Evolutionary conservation across 1,284 basidiomycete species (phyloP), one percentile per base, ranked within the genome.

Genomic region (Blastosporella zonata): DNA sequence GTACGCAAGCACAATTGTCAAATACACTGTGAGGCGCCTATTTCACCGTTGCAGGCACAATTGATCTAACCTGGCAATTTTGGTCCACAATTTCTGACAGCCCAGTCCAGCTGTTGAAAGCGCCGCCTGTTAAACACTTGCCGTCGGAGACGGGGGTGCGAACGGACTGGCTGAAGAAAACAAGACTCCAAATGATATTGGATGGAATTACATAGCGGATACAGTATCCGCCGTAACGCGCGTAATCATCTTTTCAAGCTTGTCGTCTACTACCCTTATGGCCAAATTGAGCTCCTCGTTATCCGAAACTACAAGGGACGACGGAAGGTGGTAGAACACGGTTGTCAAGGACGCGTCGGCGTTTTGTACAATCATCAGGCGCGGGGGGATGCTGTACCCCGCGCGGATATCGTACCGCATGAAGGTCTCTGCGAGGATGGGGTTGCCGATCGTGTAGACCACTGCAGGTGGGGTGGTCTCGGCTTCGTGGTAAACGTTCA

Each of bases 371-470:
- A 82, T 57, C 37, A 81, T 62, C 3, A 81, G 40, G 23, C 74
- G 71, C 20, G 69, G 75, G 0, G 80, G 79, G 17, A 81, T 67
- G 57, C 73, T 66, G 37, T 71, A 63, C 2, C 68, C 75, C 0
- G 70, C 70, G 17, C 65, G 64, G 25, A 72, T 57, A 47, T 80
- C 76, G 54, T 71, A 61, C 43, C 64, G 58, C 46, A 82, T 53
- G 56, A 82, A 71, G 0, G 62, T 64, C 49, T 75, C 70, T 0
- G 78, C 80, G 47, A 77, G 63, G 38, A 78, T 56, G 5, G 79
- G 79, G 60, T 81, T 81, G 6, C 79, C 79, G 46, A 80, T 67
- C 15, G 67, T 71, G 60, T 81, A 81, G 6, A 71, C 62, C 29
- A 67, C 57, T 1, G 71, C 64, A 21, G 62, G 57, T 6, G 71